Percentiles rank a stretch among this genome's conserved stretches.
phyloP scores from a whole-genome alignment of 2,329 filamentous ascomycete genomes.

The Ceratocystis cacaofunesta region DNA sequence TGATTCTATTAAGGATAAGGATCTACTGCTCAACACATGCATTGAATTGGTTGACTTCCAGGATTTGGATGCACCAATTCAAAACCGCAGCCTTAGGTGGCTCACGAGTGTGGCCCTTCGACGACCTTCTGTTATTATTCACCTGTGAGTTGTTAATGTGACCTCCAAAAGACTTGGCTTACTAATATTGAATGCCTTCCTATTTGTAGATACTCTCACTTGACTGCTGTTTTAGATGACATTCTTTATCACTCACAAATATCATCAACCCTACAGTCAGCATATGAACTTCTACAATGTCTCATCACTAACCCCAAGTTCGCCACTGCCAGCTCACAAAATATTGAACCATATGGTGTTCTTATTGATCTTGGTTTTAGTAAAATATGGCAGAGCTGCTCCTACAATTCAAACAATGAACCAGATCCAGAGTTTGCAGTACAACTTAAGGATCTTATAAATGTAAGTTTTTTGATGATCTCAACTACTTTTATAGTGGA shows the following conservation, averaged over 20 bases:
- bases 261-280: constrained; percentile 42
- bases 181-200: constrained; percentile 15
- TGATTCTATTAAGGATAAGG: constrained; percentile 39
- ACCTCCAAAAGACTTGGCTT: constrained; percentile 10
- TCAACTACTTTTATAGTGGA: not conserved
- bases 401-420: constrained; percentile 34
- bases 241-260: constrained; percentile 50
- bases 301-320: constrained; percentile 39
- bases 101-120: constrained; percentile 40
- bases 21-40: constrained; percentile 46
- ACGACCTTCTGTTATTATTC: constrained; percentile 41
- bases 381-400: constrained; percentile 45
- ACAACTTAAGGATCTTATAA: constrained; percentile 42
- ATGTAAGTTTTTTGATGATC: constrained; percentile 24
- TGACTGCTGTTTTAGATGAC: constrained; percentile 45
- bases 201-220: constrained; percentile 35
- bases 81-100: constrained; percentile 44
- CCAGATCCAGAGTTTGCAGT: constrained; percentile 36
- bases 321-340: constrained; percentile 34
- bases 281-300: constrained; percentile 44
- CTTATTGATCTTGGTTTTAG: constrained; percentile 48
- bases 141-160: constrained; percentile 35
- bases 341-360: constrained; percentile 35
- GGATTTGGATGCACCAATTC: constrained; percentile 46
- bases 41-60: constrained; percentile 53